These are phyloP conservation scores for Eimeria necatrix DNA, from an alignment of 169 alveolate species.

Conservation along the genomic window DNA sequence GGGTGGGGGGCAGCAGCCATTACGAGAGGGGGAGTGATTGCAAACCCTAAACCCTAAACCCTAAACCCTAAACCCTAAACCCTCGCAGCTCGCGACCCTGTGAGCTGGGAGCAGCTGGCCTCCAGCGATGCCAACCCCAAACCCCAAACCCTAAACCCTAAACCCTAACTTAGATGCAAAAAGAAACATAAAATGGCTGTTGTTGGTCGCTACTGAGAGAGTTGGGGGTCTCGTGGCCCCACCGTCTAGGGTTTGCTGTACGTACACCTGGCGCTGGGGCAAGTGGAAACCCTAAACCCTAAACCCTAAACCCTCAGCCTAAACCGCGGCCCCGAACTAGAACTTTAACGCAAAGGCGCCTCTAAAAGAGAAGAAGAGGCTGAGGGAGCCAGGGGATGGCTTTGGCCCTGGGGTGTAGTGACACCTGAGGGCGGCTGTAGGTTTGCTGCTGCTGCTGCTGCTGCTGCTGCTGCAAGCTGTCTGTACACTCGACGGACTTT, in stretches of 20 bases:
- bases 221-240: background rate
- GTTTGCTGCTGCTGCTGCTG: background rate
- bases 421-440: background rate
- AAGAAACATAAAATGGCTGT: background rate
- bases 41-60: conserved; percentile 57
- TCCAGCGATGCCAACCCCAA: background rate
- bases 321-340: background rate
- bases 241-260: conserved; percentile 38
- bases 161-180: background rate
- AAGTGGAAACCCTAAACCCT: background rate
- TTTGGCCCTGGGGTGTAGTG: background rate
- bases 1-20: conserved; percentile 55
- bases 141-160: conserved; percentile 60
- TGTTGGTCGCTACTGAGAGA: background rate
- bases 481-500: background rate
- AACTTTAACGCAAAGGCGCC: background rate
- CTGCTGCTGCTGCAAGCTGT: background rate
- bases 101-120: background rate
- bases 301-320: conserved; percentile 5
- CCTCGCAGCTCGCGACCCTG: background rate
- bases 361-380: background rate
- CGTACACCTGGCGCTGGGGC: conserved; percentile 30
- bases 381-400: conserved; percentile 8
- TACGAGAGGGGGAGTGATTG: background rate
- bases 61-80: conserved; percentile 24